These are phyloP conservation scores for Chaetomium strumarium DNA, from an alignment of 2,329 filamentous ascomycete genomes.

Conservation along the genomic window DNA sequence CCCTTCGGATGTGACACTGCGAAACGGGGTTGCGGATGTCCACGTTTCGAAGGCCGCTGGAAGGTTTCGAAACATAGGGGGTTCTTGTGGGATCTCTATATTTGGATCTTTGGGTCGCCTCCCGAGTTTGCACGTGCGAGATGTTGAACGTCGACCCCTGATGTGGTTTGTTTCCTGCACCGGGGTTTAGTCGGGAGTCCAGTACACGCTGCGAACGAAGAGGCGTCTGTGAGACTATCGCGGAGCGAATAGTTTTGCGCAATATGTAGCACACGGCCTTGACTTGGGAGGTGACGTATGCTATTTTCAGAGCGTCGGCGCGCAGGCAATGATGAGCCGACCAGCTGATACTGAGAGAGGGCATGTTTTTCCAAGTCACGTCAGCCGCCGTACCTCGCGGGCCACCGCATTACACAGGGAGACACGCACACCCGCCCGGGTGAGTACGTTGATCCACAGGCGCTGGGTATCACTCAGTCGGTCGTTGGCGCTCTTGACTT, in stretches of 20 bases:
- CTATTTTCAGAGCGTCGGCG: slow-evolving; percentile 6
- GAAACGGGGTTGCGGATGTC: slow-evolving; percentile 1
- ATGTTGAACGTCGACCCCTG: not conserved
- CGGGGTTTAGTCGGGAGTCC: not conserved
- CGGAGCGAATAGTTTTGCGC: not conserved
- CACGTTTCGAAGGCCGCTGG: slow-evolving; percentile 17
- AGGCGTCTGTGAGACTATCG: not conserved
- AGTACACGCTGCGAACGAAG: not conserved
- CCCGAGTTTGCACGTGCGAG: slow-evolving; percentile 14
- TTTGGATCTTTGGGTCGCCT: slow-evolving; percentile 17
- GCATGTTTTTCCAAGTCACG: slow-evolving; percentile 21
- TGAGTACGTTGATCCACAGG: slow-evolving; percentile 93
- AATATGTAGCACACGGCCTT: not conserved
- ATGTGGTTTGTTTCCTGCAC: not conserved
- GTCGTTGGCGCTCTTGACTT: slow-evolving; percentile 84
- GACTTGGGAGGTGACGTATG: slow-evolving; percentile 9
- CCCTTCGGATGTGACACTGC: not conserved
- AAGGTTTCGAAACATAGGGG: slow-evolving; percentile 18
- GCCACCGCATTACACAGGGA: slow-evolving; percentile 67
- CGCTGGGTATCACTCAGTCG: slow-evolving; percentile 91
- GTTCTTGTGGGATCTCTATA: slow-evolving; percentile 11
- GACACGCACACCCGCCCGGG: slow-evolving; percentile 75
- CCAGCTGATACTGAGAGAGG: not conserved
- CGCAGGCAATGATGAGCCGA: not conserved
- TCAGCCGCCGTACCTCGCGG: slow-evolving; percentile 42